Percentiles rank a stretch among this genome's conserved stretches.
Conservation (phyloP, 495 filamentous ascomycete genomes). For the Hypoxylon fragiforme region DNA sequence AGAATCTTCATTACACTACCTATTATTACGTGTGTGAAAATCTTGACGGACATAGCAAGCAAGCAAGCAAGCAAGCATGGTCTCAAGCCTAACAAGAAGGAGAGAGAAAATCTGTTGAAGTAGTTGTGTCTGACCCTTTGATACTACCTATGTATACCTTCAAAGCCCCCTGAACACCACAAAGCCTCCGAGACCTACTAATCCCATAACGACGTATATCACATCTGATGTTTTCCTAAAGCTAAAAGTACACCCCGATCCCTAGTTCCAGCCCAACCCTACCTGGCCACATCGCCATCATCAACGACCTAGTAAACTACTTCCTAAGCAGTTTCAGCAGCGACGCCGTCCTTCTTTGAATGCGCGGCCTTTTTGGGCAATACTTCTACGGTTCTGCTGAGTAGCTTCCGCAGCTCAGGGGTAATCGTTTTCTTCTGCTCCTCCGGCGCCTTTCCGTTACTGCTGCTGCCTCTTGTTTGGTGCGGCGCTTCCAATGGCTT, state of each 20-base stretch:
- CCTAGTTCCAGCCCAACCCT: neutral
- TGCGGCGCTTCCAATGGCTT: slow-evolving; percentile 8
- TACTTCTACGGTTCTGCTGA: slow-evolving; percentile 71
- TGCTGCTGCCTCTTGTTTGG: slow-evolving; percentile 4
- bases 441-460: slow-evolving; percentile 38
- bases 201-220: neutral
- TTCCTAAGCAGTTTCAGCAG: slow-evolving; percentile 26
- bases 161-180: slow-evolving; percentile 13
- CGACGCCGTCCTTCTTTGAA: slow-evolving; percentile 25
- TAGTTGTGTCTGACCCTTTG: neutral
- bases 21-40: too few species aligned
- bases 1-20: neutral
- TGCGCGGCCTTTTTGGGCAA: slow-evolving; percentile 53
- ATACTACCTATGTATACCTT: too few species aligned
- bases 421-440: slow-evolving; percentile 68
- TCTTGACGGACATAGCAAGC: too few species aligned
- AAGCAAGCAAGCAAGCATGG: too few species aligned
- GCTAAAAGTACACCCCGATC: slow-evolving; percentile 19
- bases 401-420: slow-evolving; percentile 73
- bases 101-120: neutral
- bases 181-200: neutral
- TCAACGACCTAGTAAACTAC: slow-evolving; percentile 18
- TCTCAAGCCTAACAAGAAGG: too few species aligned
- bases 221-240: neutral
- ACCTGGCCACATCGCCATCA: too few species aligned